Conservation (phyloP, 441 rosid genomes). For the Lepidium campestre region DNA sequence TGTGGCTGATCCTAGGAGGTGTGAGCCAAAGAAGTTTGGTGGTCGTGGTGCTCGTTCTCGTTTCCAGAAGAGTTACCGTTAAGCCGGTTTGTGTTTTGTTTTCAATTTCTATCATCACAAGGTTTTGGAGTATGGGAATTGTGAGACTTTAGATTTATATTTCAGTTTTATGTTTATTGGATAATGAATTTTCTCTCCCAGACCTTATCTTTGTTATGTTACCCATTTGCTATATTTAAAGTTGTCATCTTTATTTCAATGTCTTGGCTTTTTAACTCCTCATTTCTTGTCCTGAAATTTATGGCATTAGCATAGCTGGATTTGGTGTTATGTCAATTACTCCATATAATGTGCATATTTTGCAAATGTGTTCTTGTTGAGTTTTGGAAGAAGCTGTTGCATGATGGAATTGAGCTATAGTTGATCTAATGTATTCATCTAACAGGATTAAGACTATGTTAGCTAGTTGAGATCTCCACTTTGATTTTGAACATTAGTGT, state of each 20-base stretch:
- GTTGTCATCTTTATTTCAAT: not conserved
- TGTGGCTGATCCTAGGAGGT: slow-evolving; percentile 77
- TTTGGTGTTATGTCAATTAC: not conserved
- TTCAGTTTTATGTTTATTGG: not conserved
- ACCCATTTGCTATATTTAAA: not conserved
- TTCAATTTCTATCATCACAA: not conserved
- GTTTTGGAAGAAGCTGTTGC: not conserved
- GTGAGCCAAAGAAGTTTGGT: slow-evolving; percentile 89
- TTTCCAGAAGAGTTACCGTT: slow-evolving; percentile 93
- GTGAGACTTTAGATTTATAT: slow-evolving; percentile 14
- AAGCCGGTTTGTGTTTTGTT: slow-evolving; percentile 15
- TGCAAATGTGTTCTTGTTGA: not conserved
- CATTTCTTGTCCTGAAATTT: not conserved
- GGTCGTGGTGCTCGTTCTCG: slow-evolving; percentile 88
- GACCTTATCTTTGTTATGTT: not conserved
- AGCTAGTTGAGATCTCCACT: not conserved
- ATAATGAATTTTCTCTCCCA: not conserved
- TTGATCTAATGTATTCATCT: too few species aligned
- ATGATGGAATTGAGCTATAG: not conserved
- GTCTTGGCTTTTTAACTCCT: not conserved
- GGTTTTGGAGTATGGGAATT: slow-evolving; percentile 11
- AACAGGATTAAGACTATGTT: not conserved
- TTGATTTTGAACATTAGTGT: not conserved
- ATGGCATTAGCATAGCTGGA: not conserved
- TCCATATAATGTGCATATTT: not conserved